Percentiles rank a stretch among this genome's conserved stretches.
Evolutionary conservation across 768 basidiomycete genomes (phyloP).

Genomic region (Boletus reticuloceps): DNA sequence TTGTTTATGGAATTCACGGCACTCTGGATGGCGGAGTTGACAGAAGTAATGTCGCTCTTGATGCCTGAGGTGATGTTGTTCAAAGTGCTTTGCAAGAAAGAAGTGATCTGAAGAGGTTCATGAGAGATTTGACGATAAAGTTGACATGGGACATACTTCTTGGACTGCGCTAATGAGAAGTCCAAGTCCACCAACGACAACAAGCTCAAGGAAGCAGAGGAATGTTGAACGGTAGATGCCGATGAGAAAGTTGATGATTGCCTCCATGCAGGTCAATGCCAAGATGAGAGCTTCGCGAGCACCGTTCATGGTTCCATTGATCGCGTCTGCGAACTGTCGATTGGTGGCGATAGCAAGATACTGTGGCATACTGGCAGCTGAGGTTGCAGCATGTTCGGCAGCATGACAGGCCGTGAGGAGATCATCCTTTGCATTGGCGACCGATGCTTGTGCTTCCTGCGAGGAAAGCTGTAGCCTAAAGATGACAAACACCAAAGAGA

Average conservation of each 20-base stretch:
- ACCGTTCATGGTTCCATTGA: constrained; percentile 75
- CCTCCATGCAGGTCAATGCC: constrained; percentile 81
- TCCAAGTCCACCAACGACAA: constrained; percentile 75
- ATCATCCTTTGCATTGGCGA: constrained; percentile 67
- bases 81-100: constrained; percentile 58
- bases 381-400: constrained; percentile 77
- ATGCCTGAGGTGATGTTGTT: constrained; percentile 64
- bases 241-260: constrained; percentile 86
- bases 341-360: constrained; percentile 86
- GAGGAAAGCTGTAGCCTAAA: constrained; percentile 79
- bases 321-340: constrained; percentile 69
- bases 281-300: constrained; percentile 72
- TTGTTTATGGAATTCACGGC: constrained; percentile 72
- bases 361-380: constrained; percentile 81
- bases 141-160: constrained; percentile 53
- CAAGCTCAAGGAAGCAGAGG: constrained; percentile 90
- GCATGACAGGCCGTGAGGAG: constrained; percentile 84
- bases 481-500: constrained; percentile 85
- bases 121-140: constrained; percentile 4
- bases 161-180: constrained; percentile 81
- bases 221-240: constrained; percentile 91
- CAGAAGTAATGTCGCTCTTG: constrained; percentile 62
- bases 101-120: constrained; percentile 55
- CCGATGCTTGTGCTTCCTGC: constrained; percentile 61
- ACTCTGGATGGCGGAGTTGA: constrained; percentile 65